Conservation (phyloP, 768 basidiomycete genomes). For the Boletus rufocinnamomeus region DNA sequence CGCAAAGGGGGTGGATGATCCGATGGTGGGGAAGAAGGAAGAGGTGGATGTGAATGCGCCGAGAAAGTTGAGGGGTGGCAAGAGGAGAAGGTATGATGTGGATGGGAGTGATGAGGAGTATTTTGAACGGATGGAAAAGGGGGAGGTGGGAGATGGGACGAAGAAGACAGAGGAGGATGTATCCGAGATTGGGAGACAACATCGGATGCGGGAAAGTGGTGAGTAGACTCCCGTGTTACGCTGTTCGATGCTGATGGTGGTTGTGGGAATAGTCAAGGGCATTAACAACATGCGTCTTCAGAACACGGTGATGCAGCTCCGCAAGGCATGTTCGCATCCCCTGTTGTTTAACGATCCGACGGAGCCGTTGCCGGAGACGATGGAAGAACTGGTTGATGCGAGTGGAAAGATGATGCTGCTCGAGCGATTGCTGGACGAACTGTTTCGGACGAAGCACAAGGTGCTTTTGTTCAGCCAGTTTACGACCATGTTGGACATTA, state of each 20-base stretch:
- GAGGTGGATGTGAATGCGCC: slow-evolving; percentile 35
- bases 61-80: slow-evolving; percentile 38
- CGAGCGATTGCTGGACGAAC: slow-evolving; percentile 78
- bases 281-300: slow-evolving; percentile 94
- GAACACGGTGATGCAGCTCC: slow-evolving; percentile 95
- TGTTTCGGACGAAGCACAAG: slow-evolving; percentile 82
- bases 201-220: slow-evolving; percentile 64
- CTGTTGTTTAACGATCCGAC: slow-evolving; percentile 67
- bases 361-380: slow-evolving; percentile 48
- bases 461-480: slow-evolving; percentile 92
- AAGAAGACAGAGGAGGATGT: slow-evolving; percentile 48
- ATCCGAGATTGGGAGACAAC: slow-evolving; percentile 55
- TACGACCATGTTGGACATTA: slow-evolving; percentile 93
- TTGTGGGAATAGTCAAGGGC: slow-evolving; percentile 57
- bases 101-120: slow-evolving; percentile 66
- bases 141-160: slow-evolving; percentile 41
- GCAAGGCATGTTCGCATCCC: slow-evolving; percentile 95
- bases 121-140: slow-evolving; percentile 59
- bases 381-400: slow-evolving; percentile 78
- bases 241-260: slow-evolving; percentile 2
- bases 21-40: slow-evolving; percentile 20
- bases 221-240: slow-evolving; percentile 23
- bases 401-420: slow-evolving; percentile 99
- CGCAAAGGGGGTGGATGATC: slow-evolving; percentile 32
- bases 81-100: slow-evolving; percentile 50